Conservation (phyloP, 108 stramenopile genomes). For the Skeletonema costatum region DNA sequence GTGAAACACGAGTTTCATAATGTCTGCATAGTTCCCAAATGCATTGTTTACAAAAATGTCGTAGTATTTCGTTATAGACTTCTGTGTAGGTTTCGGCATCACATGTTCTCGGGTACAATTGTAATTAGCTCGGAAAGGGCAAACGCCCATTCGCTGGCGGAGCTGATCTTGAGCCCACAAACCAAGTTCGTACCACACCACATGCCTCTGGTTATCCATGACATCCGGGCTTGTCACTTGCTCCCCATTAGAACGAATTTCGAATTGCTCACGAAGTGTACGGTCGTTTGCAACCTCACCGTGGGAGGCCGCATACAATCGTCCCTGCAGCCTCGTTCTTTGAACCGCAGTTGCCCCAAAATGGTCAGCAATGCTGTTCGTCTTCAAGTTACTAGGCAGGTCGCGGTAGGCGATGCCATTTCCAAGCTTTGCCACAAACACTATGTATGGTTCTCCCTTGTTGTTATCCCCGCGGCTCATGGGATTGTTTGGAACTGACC, state of each 20-base stretch:
- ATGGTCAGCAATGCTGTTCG: slow-evolving; percentile 18
- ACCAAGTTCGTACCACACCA: slow-evolving; percentile 48
- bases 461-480: slow-evolving; percentile 48
- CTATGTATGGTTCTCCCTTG: slow-evolving; percentile 17
- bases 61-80: slow-evolving; percentile 37
- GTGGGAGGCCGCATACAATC: slow-evolving; percentile 57
- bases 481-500: slow-evolving; percentile 36
- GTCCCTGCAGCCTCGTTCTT: slow-evolving; percentile 12
- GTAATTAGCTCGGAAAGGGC: slow-evolving; percentile 58
- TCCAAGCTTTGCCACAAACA: slow-evolving; percentile 35
- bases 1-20: slow-evolving; percentile 54
- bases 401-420: slow-evolving; percentile 19
- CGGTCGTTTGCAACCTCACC: slow-evolving; percentile 67
- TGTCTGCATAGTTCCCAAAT: slow-evolving; percentile 76
- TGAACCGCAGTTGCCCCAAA: slow-evolving; percentile 13
- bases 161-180: slow-evolving; percentile 60
- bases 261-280: slow-evolving; percentile 28
- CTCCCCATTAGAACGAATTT: slow-evolving; percentile 13
- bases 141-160: slow-evolving; percentile 83
- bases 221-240: neutral
- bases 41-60: slow-evolving; percentile 72
- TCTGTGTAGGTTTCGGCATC: slow-evolving; percentile 34
- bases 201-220: slow-evolving; percentile 32
- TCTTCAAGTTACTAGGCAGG: slow-evolving; percentile 22
- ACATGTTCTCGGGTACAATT: slow-evolving; percentile 21